Evolutionary conservation across 2,329 filamentous ascomycete genomes (phyloP), one percentile per base, ranked within the genome.

Genomic region (Dendrostoma leiphaemia): DNA sequence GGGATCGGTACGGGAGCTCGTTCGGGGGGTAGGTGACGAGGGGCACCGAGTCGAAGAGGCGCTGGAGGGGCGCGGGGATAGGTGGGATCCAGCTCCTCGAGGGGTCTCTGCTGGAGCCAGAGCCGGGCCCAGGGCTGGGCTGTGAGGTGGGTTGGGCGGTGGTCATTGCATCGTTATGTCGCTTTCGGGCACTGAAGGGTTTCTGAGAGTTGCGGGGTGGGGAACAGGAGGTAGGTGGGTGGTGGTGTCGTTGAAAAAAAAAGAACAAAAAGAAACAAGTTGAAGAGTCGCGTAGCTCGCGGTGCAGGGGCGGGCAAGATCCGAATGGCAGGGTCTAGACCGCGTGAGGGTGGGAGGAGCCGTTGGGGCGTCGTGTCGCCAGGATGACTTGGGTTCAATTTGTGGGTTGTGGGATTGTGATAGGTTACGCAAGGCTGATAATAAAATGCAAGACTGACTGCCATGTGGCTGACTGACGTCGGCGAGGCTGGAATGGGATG

Each of bases 31-130:
- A 91, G 34, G 85, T 88, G 55, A 80, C 69, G 48, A 97, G 80
- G 24, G 94, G 94, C 64, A 96, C 94, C 57, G 72, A 76, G 70
- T 93, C 87, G 76, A 97, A 99, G 56, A 97, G 79, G 48, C 80
- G 81, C 70, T 90, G 91, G 62, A 97, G 78, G 17, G 90, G 88
- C 10, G 80, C 72, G 7, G 94, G 93, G 52, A 91, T 79, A 12
- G 60, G 56, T 8, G 68, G 71, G 69, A 85, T 79, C 74, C 71
- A 77, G 59, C 64, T 62, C 24, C 61, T 62, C 58, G 67, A 62
- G 49, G 61, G 62, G 41, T 59, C 50, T 12, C 52, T 24, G 17
- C 10, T 19, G 17, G 28, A 12, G 23, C 43, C 10, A 17, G 47
- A 10, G 26, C 17, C 24, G 21, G 47, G n/a, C 24, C 28, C 34